A percentile compares a stretch with the other conserved stretches of the same genome.
Evolutionary conservation across 2,329 filamentous ascomycete genomes (phyloP).

Genomic region (Lasiodiplodia theobromae): DNA sequence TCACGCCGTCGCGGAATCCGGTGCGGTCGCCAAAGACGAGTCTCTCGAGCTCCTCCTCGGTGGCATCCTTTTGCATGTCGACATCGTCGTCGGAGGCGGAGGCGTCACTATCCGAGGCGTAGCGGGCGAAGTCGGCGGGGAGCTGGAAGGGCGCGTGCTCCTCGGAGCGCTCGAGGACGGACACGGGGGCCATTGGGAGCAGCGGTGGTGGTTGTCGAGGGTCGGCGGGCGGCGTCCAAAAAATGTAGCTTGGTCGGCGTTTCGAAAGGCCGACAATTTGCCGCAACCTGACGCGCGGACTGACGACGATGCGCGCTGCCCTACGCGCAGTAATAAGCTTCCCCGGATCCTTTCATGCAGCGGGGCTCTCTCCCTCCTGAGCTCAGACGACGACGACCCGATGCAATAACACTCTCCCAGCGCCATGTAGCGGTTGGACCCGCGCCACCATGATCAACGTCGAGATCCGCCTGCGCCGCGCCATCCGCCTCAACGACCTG

Average conservation of each 20-base stretch:
- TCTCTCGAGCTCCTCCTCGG: conserved; percentile 85
- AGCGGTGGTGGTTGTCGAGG: background rate
- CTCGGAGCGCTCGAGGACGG: conserved; percentile 20
- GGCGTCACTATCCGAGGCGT: conserved; percentile 2
- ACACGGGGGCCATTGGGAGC: conserved; percentile 25
- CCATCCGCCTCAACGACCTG: conserved; percentile 77
- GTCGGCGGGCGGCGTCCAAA: conserved; percentile 12
- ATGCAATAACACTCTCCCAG: background rate
- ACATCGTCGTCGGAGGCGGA: conserved; percentile 15
- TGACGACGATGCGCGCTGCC: conserved; percentile 12
- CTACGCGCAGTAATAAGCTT: conserved; percentile 10
- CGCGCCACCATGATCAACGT: conserved; percentile 72
- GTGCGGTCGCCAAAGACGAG: conserved; percentile 86
- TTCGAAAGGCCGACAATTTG: conserved; percentile 12
- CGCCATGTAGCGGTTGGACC: conserved; percentile 15
- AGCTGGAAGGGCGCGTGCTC: conserved; percentile 18
- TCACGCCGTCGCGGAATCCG: conserved; percentile 80
- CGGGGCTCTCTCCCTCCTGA: conserved; percentile 15
- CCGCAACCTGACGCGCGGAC: background rate
- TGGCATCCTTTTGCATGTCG: conserved; percentile 73
- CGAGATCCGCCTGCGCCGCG: conserved; percentile 77
- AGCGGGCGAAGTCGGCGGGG: conserved; percentile 16
- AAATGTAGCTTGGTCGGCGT: conserved; percentile 25
- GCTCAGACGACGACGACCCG: background rate
- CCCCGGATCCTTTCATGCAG: conserved; percentile 3